Conservation (phyloP, 2,329 filamentous ascomycete genomes). For the Xylariaceae sp. region DNA sequence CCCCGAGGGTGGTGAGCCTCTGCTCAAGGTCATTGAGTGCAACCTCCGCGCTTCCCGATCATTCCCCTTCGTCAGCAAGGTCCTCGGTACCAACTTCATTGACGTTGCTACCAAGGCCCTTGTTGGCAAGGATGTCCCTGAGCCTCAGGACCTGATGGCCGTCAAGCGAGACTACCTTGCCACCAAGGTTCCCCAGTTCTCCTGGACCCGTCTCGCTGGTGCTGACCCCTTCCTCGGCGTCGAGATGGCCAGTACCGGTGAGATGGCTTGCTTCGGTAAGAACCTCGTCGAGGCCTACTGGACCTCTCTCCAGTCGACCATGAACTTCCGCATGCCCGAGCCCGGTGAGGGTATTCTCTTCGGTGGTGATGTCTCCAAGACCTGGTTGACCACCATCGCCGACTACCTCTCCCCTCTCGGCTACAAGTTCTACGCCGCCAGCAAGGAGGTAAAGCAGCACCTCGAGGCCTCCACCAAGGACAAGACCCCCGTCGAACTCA, state of each 20-base stretch:
- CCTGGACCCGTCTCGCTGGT: conserved; percentile 94
- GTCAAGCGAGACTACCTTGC: conserved; percentile 87
- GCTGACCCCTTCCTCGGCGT: conserved; percentile 97
- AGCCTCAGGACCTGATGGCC: conserved; percentile 82
- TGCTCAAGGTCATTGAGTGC: conserved; percentile 95
- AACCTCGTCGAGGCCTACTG: conserved; percentile 96
- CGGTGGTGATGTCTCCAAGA: conserved; percentile 71
- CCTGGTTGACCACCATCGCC: conserved; percentile 71
- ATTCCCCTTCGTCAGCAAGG: conserved; percentile 97
- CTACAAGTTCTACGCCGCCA: conserved; percentile 91
- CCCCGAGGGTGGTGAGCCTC: conserved; percentile 66
- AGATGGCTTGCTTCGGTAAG: conserved; percentile 98
- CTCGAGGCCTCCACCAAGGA: conserved; percentile 67
- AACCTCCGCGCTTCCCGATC: conserved; percentile 95
- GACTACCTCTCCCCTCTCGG: conserved; percentile 83
- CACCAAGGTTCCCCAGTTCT: conserved; percentile 98
- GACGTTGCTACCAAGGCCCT: conserved; percentile 91
- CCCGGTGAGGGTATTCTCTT: conserved; percentile 93
- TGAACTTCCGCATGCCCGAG: conserved; percentile 98
- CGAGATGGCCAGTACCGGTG: conserved; percentile 94
- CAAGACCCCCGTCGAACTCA: conserved; percentile 72
- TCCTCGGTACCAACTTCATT: conserved; percentile 94
- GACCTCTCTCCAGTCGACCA: conserved; percentile 90
- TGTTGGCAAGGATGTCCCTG: conserved; percentile 76
- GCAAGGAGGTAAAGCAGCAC: conserved; percentile 72